Evolutionary conservation across 768 basidiomycete species (phyloP).

Genomic region (Lentinula boryana): DNA sequence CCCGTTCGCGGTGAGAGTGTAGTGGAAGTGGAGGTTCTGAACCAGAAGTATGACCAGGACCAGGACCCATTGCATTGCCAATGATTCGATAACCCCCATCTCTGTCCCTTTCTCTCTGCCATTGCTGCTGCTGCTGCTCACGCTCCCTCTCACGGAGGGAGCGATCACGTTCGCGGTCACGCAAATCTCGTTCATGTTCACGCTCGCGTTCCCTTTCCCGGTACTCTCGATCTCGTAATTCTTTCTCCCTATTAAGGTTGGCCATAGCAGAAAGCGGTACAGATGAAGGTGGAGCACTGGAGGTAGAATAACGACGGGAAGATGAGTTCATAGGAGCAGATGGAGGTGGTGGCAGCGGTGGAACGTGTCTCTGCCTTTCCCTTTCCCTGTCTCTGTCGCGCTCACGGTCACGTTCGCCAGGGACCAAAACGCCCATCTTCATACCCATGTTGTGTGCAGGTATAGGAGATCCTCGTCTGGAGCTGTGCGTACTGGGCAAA

Average conservation of each 20-base stretch:
- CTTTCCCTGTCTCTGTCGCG: constrained; percentile 1
- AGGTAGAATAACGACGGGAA: neutral
- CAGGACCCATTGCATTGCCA: constrained; percentile 10
- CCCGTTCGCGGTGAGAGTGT: neutral
- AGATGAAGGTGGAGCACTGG: neutral
- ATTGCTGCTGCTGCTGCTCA: constrained; percentile 14
- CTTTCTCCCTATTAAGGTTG: neutral
- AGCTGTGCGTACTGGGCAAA: neutral
- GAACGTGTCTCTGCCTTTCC: neutral
- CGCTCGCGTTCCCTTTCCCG: constrained; percentile 7
- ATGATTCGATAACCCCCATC: constrained; percentile 13
- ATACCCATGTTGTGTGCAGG: neutral
- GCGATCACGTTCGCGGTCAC: constrained; percentile 10
- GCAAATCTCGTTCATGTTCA: constrained; percentile 14
- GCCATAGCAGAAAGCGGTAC: neutral
- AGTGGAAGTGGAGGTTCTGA: neutral
- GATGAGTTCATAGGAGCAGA: neutral
- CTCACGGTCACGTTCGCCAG: constrained; percentile 15
- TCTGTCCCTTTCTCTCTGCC: constrained; percentile 14
- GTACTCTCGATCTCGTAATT: neutral
- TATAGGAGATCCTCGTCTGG: constrained; percentile 6
- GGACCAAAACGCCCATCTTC: constrained; percentile 8
- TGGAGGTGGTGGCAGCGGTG: neutral
- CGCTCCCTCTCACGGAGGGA: constrained; percentile 9
- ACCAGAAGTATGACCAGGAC: neutral